phyloP scores from a whole-genome alignment of 768 basidiomycete genomes.

The Leucocoprinus sp. region DNA sequence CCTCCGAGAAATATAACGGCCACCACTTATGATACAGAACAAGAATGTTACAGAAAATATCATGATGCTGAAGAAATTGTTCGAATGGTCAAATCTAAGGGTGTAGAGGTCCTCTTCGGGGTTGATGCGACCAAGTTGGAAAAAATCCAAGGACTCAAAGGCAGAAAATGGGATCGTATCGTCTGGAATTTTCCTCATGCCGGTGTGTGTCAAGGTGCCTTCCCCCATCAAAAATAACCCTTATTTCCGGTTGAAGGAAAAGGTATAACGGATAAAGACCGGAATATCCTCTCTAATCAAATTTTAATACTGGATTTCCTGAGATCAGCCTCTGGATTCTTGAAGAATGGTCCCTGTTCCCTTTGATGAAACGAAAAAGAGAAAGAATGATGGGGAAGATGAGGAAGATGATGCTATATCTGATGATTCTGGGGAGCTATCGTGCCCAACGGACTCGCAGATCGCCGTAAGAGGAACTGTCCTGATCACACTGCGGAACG shows the following conservation, averaged over 20 bases:
- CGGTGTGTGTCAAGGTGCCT: constrained; percentile 58
- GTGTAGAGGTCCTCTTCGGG: constrained; percentile 67
- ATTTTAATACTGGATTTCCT: constrained; percentile 75
- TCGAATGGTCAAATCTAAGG: constrained; percentile 39
- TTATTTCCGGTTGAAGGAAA: constrained; percentile 41
- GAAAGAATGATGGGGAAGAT: constrained; percentile 43
- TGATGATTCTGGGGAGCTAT: constrained; percentile 12
- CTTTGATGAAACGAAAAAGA: constrained; percentile 27
- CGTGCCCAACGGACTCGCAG: constrained; percentile 8
- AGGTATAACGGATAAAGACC: constrained; percentile 88
- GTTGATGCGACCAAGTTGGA: constrained; percentile 81
- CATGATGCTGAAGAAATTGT: constrained; percentile 62
- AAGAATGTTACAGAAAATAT: constrained; percentile 76
- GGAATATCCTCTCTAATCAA: constrained; percentile 90
- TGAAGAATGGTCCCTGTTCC: constrained; percentile 55
- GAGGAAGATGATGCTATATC: constrained; percentile 23
- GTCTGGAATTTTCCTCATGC: constrained; percentile 98
- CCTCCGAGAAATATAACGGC: constrained; percentile 67
- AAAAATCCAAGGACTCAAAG: constrained; percentile 47
- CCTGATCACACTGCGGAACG: constrained; percentile 81
- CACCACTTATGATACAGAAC: constrained; percentile 78
- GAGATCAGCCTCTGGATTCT: constrained; percentile 54
- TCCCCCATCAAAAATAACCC: too few relatives aligned
- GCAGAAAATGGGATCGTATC: constrained; percentile 64
- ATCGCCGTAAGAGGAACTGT: constrained; percentile 54